phyloP scores from a whole-genome alignment of 345 rosid species.

The Schrenkiella parvula region DNA sequence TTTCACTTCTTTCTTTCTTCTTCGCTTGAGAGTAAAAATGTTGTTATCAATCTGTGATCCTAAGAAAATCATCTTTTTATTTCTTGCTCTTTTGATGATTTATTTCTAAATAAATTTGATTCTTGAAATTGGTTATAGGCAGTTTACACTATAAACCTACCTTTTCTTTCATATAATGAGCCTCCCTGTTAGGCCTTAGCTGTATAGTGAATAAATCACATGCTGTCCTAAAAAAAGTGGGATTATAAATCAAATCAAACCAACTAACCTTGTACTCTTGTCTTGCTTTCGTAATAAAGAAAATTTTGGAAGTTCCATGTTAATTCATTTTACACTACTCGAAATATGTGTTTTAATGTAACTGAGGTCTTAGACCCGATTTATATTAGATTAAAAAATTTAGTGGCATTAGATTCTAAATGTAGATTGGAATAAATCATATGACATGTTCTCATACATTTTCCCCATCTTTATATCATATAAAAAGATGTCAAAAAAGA shows the following conservation, averaged over 20 bases:
- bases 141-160: neutral
- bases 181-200: conserved; percentile 24
- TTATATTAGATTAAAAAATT: neutral
- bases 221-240: neutral
- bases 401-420: neutral
- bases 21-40: conserved; percentile 16
- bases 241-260: neutral
- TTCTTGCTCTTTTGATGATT: neutral
- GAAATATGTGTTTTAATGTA: neutral
- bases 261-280: neutral
- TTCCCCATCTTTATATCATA: too few species aligned
- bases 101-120: neutral
- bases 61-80: neutral
- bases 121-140: neutral
- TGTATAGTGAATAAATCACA: conserved; percentile 5
- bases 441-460: neutral
- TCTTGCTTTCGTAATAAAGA: neutral
- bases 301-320: neutral
- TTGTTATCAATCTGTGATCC: neutral
- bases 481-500: too few species aligned
- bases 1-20: neutral
- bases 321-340: neutral
- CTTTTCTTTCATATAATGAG: conserved; percentile 10
- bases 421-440: neutral
- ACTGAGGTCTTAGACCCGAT: neutral